Percentiles rank a stretch among this genome's conserved stretches.
These are phyloP conservation scores for Talaromyces stipitatus DNA, from an alignment of 495 filamentous ascomycete species.

Conservation along the genomic window DNA sequence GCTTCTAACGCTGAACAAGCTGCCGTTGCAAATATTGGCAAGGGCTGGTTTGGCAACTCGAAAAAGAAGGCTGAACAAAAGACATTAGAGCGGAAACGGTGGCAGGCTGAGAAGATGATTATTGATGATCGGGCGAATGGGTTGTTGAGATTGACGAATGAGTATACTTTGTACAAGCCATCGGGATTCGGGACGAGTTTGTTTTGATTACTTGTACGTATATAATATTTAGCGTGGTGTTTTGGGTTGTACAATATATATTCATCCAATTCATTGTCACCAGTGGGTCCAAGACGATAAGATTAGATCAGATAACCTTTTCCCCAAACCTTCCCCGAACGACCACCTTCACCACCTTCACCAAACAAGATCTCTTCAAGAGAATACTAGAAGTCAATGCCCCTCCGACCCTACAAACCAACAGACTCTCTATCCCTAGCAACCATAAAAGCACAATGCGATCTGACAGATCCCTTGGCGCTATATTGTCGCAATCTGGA, in stretches of 20 bases:
- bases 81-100: constrained; percentile 23
- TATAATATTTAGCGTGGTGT: constrained; percentile 1
- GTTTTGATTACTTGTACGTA: no score
- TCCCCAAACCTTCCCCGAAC: no score
- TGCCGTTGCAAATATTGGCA: constrained; percentile 25
- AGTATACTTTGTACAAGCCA: constrained; percentile 35
- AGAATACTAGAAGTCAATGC: background rate
- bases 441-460: constrained; percentile 4
- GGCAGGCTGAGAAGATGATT: constrained; percentile 32
- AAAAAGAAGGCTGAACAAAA: constrained; percentile 20
- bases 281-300: no score
- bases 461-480: constrained; percentile 2
- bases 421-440: background rate
- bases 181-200: constrained; percentile 27
- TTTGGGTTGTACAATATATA: background rate
- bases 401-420: background rate
- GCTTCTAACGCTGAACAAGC: constrained; percentile 40
- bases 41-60: constrained; percentile 38
- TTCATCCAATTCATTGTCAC: no score
- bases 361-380: background rate
- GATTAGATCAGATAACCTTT: no score
- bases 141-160: constrained; percentile 21
- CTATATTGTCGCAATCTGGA: constrained; percentile 1
- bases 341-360: background rate
- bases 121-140: constrained; percentile 35